phyloP scores from a whole-genome alignment of 1,284 basidiomycete genomes.

The Ustilago curta region DNA sequence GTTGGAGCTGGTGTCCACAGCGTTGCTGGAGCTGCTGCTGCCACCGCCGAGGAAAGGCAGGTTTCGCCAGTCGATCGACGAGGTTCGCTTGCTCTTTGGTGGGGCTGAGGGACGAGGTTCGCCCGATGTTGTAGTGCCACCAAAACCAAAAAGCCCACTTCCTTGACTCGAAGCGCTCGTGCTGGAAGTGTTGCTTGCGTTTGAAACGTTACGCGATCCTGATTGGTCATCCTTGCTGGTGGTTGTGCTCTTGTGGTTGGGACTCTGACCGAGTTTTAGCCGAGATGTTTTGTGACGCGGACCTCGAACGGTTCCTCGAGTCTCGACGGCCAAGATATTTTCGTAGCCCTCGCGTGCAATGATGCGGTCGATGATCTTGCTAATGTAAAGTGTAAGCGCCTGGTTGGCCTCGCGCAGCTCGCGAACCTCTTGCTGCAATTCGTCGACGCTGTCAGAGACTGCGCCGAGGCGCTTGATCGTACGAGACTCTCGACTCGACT shows the following conservation, averaged over 20 bases:
- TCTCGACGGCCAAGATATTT: conserved; percentile 86
- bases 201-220: conserved; percentile 21
- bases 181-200: conserved; percentile 17
- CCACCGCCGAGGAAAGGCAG: conserved; percentile 52
- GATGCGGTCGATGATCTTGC: conserved; percentile 95
- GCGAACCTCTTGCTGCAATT: conserved; percentile 79
- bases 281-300: conserved; percentile 38
- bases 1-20: conserved; percentile 74
- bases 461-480: conserved; percentile 53
- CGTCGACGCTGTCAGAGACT: conserved; percentile 41
- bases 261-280: conserved; percentile 16
- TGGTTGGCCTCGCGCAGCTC: conserved; percentile 93
- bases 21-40: conserved; percentile 6
- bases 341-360: conserved; percentile 93
- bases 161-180: conserved; percentile 14
- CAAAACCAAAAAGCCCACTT: conserved; percentile 46
- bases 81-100: conserved; percentile 37
- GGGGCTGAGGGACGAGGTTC: conserved; percentile 9
- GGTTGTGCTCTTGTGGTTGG: conserved; percentile 6
- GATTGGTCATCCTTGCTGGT: conserved; percentile 7
- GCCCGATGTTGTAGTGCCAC: conserved; percentile 4
- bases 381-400: conserved; percentile 89
- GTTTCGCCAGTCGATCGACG: conserved; percentile 54
- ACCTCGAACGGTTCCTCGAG: conserved; percentile 70
- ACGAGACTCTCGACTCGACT: conserved; percentile 50